Evolutionary conservation across 106 monocot genomes (phyloP), one percentile per base, ranked within the genome.

Genomic region (Dendrobium nobile): DNA sequence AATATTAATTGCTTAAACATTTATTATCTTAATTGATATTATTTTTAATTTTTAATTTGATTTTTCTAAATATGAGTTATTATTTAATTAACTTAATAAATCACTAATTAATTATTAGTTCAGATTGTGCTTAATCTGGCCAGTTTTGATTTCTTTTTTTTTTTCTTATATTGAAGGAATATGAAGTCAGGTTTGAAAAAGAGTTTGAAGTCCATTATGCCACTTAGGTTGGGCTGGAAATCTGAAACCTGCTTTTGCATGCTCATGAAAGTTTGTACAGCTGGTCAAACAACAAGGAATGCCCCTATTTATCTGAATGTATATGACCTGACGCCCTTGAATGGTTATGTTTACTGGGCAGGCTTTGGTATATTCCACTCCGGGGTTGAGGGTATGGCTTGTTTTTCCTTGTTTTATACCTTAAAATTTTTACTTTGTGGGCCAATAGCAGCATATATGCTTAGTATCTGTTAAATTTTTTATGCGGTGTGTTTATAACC

Each of bases 241-340:
- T 83, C 87, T 79, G 43, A 75, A 9, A 65, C 24, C 41, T 76
- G 84, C 6, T 90, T 87, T 79, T 87, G 83, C 51, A 81, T 90
- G 75, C 85, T 90, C 77, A 79, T 84, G 64, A 65, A 65, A 22
- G 24, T 65, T 65, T 7, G 64, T 65, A 24, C 64, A 65, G 26
- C 4, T 65, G 8, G 64, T 24, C 7, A 24, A 65, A 26, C 8
- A 65, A 40, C 80, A 77, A 82, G 90, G 28, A 77, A 75, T 81
- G 65, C 87, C 59, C 85, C 89, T 5, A 89, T 92, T 84, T 92
- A 87, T 84, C 82, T 89, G 70, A 92, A 92, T 68, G 92, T 92
- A 19, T 92, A 89, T 85, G 92, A 89, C 75, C 73, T 92, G 56
- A 87, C 89, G 37, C 89, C 89, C 24, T 73, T 89, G 54, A 91